Evolutionary conservation across 805 yeast genomes (phyloP), one percentile per base, ranked within the genome.

Genomic region (Metschnikowia baotianmanensis): DNA sequence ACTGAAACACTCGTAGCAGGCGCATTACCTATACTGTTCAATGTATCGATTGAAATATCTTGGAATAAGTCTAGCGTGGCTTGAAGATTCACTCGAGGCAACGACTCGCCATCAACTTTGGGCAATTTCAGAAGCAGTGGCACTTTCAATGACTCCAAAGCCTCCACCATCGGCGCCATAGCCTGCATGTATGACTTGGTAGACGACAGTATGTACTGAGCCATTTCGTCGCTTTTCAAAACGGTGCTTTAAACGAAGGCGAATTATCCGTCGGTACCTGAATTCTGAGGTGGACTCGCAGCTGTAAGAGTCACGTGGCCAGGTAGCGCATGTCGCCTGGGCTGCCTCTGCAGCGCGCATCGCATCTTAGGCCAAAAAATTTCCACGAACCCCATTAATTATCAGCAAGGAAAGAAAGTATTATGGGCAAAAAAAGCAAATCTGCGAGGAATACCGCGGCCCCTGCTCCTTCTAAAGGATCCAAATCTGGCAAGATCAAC

Each of bases 121-220:
- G 78, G 77, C 7, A 55, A 34, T 23, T 65, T 69, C 18, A 15
- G 27, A 12, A 32, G 31, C 12, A 43, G 39, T 4, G 50, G 45
- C 11, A 46, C 27, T 15, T 46, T 49, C 15, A 34, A 31, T 2
- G 43, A 31, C 10, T 55, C 28, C 42, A 80, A 56, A 0, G 72
- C 59, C 5, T 74, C 78, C n/a, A 77, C 66, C 82, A 85, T 77
- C 2, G 80, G 74, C 57, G 74, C 76, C 88, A 85, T 83, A 15
- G 93, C 91, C 56, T 76, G 77, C 84, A 85, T 78, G 60, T 77
- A 85, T 17, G 93, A 83, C 60, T 78, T 76, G 8, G 90, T 83
- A 1, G 90, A 83, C 11, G 76, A 67, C 7, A 73, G 83, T 34
- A 65, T 60, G 48, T 69, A 69, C 29, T 67, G 56, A 5, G 71